Conservation (phyloP, 768 basidiomycete genomes). For the Hortiboletus flavorubellus region DNA sequence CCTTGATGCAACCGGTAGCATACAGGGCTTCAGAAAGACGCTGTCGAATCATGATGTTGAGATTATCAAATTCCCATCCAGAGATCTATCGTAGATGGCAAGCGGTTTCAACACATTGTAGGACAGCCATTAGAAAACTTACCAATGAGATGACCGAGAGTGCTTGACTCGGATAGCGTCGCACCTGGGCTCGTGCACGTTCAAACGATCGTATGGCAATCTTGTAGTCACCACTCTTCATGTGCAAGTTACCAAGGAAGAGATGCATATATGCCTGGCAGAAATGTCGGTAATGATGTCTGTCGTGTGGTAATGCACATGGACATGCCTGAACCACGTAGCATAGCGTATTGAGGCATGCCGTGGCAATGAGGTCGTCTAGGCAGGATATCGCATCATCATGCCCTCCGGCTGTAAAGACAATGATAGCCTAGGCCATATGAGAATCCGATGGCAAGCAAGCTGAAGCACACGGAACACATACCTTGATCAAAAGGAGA, state of each 20-base stretch:
- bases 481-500: not conserved
- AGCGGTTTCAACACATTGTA: too few species aligned
- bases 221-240: not conserved
- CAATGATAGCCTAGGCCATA: not conserved
- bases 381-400: not conserved
- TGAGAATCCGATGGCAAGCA: accelerated
- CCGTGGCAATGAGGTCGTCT: not conserved
- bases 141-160: not conserved
- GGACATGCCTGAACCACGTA: not conserved
- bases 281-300: not conserved
- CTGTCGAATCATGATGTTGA: too few species aligned
- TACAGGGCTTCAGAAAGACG: too few species aligned
- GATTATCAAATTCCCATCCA: too few species aligned
- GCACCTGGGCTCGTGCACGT: not conserved
- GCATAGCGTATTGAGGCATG: not conserved
- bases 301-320: too few species aligned
- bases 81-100: too few species aligned
- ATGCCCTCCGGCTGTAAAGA: not conserved
- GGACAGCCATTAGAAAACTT: not conserved
- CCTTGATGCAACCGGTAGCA: too few species aligned
- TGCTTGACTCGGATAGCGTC: not conserved
- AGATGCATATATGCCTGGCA: not conserved
- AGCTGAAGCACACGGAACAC: not conserved
- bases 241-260: not conserved
- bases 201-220: not conserved